Percentiles rank a stretch among this genome's conserved stretches.
Conservation (phyloP, 2,329 filamentous ascomycete species). For the Aureobasidium mangrovei region DNA sequence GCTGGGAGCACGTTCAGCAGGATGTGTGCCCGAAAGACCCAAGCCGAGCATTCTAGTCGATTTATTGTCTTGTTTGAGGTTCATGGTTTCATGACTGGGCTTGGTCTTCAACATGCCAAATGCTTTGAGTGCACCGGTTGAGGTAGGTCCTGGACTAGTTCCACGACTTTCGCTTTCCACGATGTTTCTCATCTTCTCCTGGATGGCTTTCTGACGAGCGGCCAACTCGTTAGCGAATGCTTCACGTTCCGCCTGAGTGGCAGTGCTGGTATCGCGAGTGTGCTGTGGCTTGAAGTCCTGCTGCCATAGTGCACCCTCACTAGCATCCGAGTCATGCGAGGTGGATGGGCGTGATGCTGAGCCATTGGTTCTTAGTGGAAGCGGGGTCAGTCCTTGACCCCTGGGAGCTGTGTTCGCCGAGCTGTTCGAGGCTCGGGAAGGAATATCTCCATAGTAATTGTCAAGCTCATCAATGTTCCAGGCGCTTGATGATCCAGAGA, state of each 20-base stretch:
- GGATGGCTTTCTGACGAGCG: conserved; percentile 59
- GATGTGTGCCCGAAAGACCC: conserved; percentile 10
- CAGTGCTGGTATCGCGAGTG: conserved; percentile 41
- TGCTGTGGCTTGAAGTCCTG: conserved; percentile 41
- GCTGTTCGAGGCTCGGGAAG: conserved; percentile 29
- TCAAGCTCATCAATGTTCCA: conserved; percentile 47
- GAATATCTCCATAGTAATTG: conserved; percentile 29
- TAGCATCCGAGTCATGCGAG: conserved; percentile 15
- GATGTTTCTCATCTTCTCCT: conserved; percentile 63
- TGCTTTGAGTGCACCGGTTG: conserved; percentile 41
- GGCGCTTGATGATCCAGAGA: conserved; percentile 26
- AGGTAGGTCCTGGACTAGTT: conserved; percentile 30
- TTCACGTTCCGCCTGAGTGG: conserved; percentile 50
- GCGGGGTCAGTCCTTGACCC: conserved; percentile 12
- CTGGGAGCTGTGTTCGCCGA: conserved; percentile 22
- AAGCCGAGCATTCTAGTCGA: conserved; percentile 49
- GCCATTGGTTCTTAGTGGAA: conserved; percentile 10
- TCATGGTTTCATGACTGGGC: conserved; percentile 59
- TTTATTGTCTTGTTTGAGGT: conserved; percentile 17
- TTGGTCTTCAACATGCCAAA: conserved; percentile 58
- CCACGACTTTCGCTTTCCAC: conserved; percentile 49
- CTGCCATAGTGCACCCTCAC: conserved; percentile 34
- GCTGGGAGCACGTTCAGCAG: not conserved
- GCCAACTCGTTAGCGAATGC: conserved; percentile 68
- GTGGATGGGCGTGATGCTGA: conserved; percentile 12